Evolutionary conservation across 768 basidiomycete species (phyloP), one percentile per base, ranked within the genome.

Genomic region (Tylopilus intermedius): DNA sequence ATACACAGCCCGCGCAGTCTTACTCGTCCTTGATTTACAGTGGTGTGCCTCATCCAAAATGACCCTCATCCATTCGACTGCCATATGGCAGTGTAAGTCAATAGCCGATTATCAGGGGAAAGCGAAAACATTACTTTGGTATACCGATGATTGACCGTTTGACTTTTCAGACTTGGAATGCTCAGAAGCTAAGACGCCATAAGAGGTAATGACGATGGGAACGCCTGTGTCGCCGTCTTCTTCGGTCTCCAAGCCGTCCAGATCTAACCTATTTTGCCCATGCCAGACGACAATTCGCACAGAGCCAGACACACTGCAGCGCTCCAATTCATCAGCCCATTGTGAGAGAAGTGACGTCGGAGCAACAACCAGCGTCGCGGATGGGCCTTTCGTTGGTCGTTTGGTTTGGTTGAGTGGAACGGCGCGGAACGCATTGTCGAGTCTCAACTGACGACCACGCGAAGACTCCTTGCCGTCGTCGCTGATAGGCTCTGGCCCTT

Each of bases 41-140:
- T 89, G 83, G 68, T 98, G 95, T 2, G 95, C 95, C 70, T 98
- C 95, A 63, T 98, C 95, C 8, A 94, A 77, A 32, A 95, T 80
- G 14, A 91, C 78, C 47, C 88, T 78, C 48, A 89, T 74, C 90
- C 89, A 94, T 55, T 86, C 79, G 38, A 85, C 90, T 93, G 53
- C 10, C 5, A 41, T 14, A 44, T 27, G 30, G 7, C 18, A 18
- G 18, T 30, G 30, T 1, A 38, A 38, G 27, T 70, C 39, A 60
- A 54, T 27, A 37, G 2, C 18, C 26, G 10, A 14, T 54, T 35
- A 35, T 33, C 7, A 2, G 33, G 38, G 33, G 47, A 32, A 46
- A 7, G n/a, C 21, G 5, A 5, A 8, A 66, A 30, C 30, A 79
- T 59, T 54, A 88, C 88, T 78, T 64, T 91, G 85, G 63, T 88